phyloP scores from a whole-genome alignment of 2,329 filamentous ascomycete species.

The Dryadomyces quercus-mongolicae region DNA sequence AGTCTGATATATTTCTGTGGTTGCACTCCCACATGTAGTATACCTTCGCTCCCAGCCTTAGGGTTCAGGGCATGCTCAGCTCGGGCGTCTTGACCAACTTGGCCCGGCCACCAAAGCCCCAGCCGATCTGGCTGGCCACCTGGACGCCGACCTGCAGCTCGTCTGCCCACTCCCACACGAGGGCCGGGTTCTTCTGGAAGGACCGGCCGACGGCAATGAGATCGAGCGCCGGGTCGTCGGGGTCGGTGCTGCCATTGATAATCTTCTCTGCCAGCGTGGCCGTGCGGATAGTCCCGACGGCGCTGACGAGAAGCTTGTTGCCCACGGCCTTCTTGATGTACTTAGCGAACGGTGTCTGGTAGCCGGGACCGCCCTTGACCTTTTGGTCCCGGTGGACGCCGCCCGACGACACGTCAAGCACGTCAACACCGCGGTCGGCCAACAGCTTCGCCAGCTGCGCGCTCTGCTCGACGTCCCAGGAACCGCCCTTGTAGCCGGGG shows the following conservation, averaged over 20 bases:
- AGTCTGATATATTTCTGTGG: too few relatives aligned
- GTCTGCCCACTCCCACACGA: conserved; percentile 44
- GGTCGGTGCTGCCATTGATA: conserved; percentile 20
- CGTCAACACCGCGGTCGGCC: conserved; percentile 55
- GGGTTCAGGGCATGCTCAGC: background rate
- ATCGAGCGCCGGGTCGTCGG: conserved; percentile 29
- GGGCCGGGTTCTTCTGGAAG: conserved; percentile 47
- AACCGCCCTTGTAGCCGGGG: conserved; percentile 34
- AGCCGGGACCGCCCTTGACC: conserved; percentile 46
- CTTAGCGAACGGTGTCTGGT: conserved; percentile 60
- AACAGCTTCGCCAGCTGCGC: conserved; percentile 50
- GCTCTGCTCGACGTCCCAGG: conserved; percentile 57
- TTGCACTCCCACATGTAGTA: too few relatives aligned
- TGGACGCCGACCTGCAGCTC: conserved; percentile 35
- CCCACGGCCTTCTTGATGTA: conserved; percentile 60
- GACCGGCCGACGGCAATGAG: conserved; percentile 34
- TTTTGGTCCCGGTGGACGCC: conserved; percentile 51
- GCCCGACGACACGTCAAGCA: conserved; percentile 61
- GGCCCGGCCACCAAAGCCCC: conserved; percentile 28
- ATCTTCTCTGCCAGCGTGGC: conserved; percentile 34
- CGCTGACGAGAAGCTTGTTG: conserved; percentile 34
- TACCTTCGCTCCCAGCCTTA: too few relatives aligned
- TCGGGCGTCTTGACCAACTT: background rate
- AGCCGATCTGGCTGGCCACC: conserved; percentile 40
- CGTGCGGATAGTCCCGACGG: conserved; percentile 36